A percentile compares a stretch with the other conserved stretches of the same genome.
Conservation (phyloP, 768 basidiomycete genomes). For the Hygrophorus pudorinus region DNA sequence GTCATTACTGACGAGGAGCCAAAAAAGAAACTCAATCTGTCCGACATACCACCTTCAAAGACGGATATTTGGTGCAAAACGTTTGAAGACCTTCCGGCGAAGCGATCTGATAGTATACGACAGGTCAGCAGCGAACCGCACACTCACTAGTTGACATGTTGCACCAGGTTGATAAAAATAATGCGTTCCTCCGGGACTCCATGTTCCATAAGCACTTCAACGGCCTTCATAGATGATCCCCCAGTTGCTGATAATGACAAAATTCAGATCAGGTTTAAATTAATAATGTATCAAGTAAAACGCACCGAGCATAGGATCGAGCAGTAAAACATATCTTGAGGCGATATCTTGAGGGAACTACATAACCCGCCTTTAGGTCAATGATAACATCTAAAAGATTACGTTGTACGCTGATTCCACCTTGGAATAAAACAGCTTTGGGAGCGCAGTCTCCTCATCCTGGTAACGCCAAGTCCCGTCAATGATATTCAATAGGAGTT, state of each 20-base stretch:
- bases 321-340: slow-evolving; percentile 80
- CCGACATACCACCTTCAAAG: slow-evolving; percentile 60
- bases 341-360: slow-evolving; percentile 93
- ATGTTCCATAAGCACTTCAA: slow-evolving; percentile 86
- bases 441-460: slow-evolving; percentile 91
- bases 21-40: too few species aligned
- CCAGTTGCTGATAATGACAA: slow-evolving; percentile 58
- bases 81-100: slow-evolving; percentile 82
- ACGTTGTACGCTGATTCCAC: slow-evolving; percentile 21
- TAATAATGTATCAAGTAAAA: background rate
- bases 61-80: slow-evolving; percentile 70
- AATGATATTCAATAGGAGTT: background rate
- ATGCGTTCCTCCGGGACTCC: slow-evolving; percentile 93
- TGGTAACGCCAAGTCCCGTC: slow-evolving; percentile 19
- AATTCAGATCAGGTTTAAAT: background rate
- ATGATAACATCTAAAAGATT: background rate
- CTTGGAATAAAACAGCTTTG: slow-evolving; percentile 90
- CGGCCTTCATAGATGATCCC: slow-evolving; percentile 95
- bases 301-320: slow-evolving; percentile 96
- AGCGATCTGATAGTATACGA: slow-evolving; percentile 49
- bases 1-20: background rate
- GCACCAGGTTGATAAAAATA: slow-evolving; percentile 86
- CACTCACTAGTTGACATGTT: slow-evolving; percentile 11
- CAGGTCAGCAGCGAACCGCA: background rate
- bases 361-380: background rate